Percentiles rank a stretch among this genome's conserved stretches.
phyloP scores from a whole-genome alignment of 2,329 filamentous ascomycete genomes.

The Endoconidiophora polonica region DNA sequence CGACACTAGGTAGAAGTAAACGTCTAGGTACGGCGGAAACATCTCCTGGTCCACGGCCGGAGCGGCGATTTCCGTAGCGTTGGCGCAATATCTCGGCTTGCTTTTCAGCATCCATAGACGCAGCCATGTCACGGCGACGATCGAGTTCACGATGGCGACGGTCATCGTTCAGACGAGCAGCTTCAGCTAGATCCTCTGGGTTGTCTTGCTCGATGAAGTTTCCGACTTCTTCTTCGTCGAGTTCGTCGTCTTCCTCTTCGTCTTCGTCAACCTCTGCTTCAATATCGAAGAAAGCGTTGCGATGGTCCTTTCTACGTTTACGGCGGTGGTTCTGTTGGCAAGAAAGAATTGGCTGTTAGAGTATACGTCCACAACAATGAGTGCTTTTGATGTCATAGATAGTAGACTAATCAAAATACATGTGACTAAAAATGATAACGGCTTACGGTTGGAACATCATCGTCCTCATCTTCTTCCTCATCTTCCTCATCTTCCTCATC shows the following conservation, averaged over 20 bases:
- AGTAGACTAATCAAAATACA: no score
- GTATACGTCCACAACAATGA: background rate
- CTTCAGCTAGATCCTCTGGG: slow-evolving; percentile 73
- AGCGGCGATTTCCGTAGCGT: slow-evolving; percentile 67
- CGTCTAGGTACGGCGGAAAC: slow-evolving; percentile 68
- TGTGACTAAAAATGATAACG: background rate
- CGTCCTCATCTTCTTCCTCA: slow-evolving; percentile 24
- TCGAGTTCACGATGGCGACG: slow-evolving; percentile 87
- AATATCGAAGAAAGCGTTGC: slow-evolving; percentile 86
- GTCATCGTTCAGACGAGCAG: slow-evolving; percentile 70
- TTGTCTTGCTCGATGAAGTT: slow-evolving; percentile 81
- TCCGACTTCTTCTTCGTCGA: slow-evolving; percentile 67
- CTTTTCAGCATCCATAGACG: slow-evolving; percentile 83
- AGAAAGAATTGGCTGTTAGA: background rate
- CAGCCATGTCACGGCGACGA: slow-evolving; percentile 71
- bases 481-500: slow-evolving; percentile 23
- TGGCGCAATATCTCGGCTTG: slow-evolving; percentile 75
- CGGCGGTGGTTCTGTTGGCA: slow-evolving; percentile 43
- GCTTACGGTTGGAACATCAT: slow-evolving; percentile 48
- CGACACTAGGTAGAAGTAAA: slow-evolving; percentile 75
- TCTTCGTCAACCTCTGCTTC: slow-evolving; percentile 97
- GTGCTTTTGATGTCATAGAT: background rate
- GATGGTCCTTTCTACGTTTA: slow-evolving; percentile 62
- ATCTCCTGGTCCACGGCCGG: slow-evolving; percentile 47
- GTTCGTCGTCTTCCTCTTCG: slow-evolving; percentile 73